phyloP scores from a whole-genome alignment of 345 rosid genomes.

The Citrus glauca region DNA sequence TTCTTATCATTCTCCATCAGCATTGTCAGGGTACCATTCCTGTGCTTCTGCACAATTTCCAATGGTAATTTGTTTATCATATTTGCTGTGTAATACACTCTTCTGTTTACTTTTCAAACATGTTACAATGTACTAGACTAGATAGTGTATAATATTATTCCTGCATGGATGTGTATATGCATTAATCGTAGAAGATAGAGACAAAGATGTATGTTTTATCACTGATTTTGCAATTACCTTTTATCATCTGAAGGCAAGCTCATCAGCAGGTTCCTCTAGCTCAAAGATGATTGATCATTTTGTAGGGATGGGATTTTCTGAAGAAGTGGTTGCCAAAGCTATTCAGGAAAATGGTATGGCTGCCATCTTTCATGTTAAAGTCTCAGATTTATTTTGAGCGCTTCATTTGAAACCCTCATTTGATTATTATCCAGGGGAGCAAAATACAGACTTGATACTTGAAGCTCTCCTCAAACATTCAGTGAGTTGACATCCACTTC shows the following conservation, averaged over 20 bases:
- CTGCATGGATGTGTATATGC: not conserved
- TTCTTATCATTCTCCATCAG: not conserved
- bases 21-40: not conserved
- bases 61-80: not conserved
- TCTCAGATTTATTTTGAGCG: not conserved
- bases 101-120: not conserved
- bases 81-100: not conserved
- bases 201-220: not conserved
- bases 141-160: not conserved
- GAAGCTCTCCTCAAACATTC: constrained; percentile 48
- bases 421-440: constrained; percentile 42
- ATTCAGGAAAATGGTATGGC: constrained; percentile 62
- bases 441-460: constrained; percentile 41
- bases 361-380: not conserved
- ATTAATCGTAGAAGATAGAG: not conserved
- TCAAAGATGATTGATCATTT: constrained; percentile 54
- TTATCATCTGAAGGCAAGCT: constrained; percentile 40
- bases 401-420: constrained; percentile 8
- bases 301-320: constrained; percentile 70
- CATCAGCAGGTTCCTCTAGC: constrained; percentile 46
- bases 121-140: not conserved
- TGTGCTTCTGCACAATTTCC: not conserved
- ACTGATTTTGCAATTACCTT: constrained; percentile 7
- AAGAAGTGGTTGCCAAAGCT: constrained; percentile 51
- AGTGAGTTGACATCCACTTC: constrained; percentile 29